These are phyloP conservation scores for Caryocar brasiliense DNA, from an alignment of 441 rosid species.

Conservation along the genomic window DNA sequence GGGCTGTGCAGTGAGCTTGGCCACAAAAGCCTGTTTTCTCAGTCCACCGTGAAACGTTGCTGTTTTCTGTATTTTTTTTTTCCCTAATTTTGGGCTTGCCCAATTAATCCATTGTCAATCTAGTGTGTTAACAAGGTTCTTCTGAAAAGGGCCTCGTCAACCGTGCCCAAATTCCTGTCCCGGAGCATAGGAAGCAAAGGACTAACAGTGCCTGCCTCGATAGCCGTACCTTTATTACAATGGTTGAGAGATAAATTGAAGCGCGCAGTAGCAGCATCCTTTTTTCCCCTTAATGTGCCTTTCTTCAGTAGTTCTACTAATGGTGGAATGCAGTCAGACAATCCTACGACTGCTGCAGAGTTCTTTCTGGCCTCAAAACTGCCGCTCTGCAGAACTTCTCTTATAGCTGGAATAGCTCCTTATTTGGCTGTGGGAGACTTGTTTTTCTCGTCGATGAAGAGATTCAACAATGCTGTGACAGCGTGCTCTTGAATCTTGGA, in stretches of 20 bases:
- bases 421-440: constrained; percentile 42
- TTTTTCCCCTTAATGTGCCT: constrained; percentile 63
- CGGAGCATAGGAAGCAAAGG: constrained; percentile 37
- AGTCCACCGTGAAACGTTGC: no score
- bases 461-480: constrained; percentile 52
- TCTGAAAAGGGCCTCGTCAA: constrained; percentile 76
- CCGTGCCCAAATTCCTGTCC: constrained; percentile 46
- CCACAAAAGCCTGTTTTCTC: no score
- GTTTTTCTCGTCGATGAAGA: constrained; percentile 52
- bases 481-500: constrained; percentile 52
- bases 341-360: constrained; percentile 64
- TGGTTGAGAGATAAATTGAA: constrained; percentile 55
- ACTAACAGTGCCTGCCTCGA: constrained; percentile 48
- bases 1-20: no score
- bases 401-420: constrained; percentile 53
- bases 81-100: constrained; percentile 50
- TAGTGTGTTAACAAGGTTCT: no score
- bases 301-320: constrained; percentile 40
- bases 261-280: constrained; percentile 57
- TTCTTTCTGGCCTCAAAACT: constrained; percentile 61
- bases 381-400: constrained; percentile 49
- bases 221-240: constrained; percentile 51
- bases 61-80: no score
- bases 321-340: constrained; percentile 47
- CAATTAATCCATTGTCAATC: constrained; percentile 50